Evolutionary conservation across 257 asterid genomes (phyloP).

Genomic region (Haberlea rhodopensis): DNA sequence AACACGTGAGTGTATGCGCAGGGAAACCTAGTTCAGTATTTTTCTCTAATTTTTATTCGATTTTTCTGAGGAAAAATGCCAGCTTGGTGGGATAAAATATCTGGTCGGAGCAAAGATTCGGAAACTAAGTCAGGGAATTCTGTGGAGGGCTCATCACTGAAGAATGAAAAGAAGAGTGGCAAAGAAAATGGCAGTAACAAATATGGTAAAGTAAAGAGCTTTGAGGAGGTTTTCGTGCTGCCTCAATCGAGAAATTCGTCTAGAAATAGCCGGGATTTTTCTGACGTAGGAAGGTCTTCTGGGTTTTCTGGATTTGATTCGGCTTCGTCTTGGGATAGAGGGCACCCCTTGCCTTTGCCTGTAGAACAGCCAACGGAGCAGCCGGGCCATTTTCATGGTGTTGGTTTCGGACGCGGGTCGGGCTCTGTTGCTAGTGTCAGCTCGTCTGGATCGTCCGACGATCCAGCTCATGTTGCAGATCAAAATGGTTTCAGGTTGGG

Average conservation of each 20-base stretch:
- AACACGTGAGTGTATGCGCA: not conserved
- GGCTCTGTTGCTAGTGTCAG: conserved; percentile 78
- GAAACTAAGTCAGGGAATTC: conserved; percentile 16
- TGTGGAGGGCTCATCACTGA: conserved; percentile 32
- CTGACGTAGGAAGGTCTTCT: conserved; percentile 38
- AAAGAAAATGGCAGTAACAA: conserved; percentile 21
- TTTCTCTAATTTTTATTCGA: not conserved
- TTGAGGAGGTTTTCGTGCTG: conserved; percentile 47
- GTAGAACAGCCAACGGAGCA: conserved; percentile 34
- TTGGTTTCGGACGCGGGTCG: conserved; percentile 59
- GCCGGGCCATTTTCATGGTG: conserved; percentile 41
- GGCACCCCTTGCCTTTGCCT: conserved; percentile 75
- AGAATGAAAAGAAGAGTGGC: conserved; percentile 33
- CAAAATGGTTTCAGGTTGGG: conserved; percentile 55
- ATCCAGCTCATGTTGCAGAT: conserved; percentile 46
- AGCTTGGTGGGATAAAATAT: conserved; percentile 54
- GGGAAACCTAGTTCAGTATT: not conserved
- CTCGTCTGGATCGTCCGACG: conserved; percentile 81
- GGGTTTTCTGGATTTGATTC: conserved; percentile 95
- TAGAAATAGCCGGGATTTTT: conserved; percentile 56
- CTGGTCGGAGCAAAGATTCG: conserved; percentile 40
- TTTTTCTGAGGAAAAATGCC: conserved; percentile 42
- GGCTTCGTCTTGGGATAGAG: conserved; percentile 63
- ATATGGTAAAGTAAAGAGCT: conserved; percentile 38
- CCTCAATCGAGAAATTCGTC: conserved; percentile 57